Percentiles rank a stretch among this genome's conserved stretches.
Evolutionary conservation across 192 early-diverging fungal genomes (phyloP).

Genomic region (Chytriomyces confervae): DNA sequence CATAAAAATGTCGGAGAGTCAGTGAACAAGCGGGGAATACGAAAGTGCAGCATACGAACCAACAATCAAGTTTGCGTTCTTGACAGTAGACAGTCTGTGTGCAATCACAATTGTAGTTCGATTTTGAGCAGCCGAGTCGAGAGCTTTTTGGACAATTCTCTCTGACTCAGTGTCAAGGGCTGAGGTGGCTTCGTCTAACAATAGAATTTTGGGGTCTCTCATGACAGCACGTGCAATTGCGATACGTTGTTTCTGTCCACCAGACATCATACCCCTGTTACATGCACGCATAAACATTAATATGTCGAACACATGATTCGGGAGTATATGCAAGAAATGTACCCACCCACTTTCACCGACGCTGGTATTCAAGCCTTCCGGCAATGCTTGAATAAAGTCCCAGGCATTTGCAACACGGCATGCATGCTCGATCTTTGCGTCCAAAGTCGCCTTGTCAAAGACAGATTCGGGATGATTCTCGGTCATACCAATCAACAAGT

Average conservation of each 20-base stretch:
- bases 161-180: slow-evolving; percentile 63
- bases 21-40: slow-evolving; percentile 3
- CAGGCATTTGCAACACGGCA: slow-evolving; percentile 72
- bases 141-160: slow-evolving; percentile 55
- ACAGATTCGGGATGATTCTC: slow-evolving; percentile 68
- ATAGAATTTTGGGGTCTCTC: slow-evolving; percentile 80
- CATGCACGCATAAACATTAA: too few species aligned
- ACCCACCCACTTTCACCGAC: slow-evolving; percentile 72
- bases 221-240: slow-evolving; percentile 93
- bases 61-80: slow-evolving; percentile 83
- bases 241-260: slow-evolving; percentile 94
- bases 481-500: slow-evolving; percentile 73
- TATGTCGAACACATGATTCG: too few species aligned
- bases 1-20: neutral
- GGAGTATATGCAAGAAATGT: too few species aligned
- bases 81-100: slow-evolving; percentile 88
- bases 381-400: slow-evolving; percentile 82
- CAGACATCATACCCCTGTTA: slow-evolving; percentile 62
- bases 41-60: neutral
- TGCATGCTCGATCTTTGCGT: slow-evolving; percentile 49
- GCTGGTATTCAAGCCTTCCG: slow-evolving; percentile 79
- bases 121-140: slow-evolving; percentile 51
- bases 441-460: slow-evolving; percentile 47
- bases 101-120: slow-evolving; percentile 93
- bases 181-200: slow-evolving; percentile 64